These are phyloP conservation scores for Salix suchowensis DNA, from an alignment of 345 rosid species.

Conservation along the genomic window DNA sequence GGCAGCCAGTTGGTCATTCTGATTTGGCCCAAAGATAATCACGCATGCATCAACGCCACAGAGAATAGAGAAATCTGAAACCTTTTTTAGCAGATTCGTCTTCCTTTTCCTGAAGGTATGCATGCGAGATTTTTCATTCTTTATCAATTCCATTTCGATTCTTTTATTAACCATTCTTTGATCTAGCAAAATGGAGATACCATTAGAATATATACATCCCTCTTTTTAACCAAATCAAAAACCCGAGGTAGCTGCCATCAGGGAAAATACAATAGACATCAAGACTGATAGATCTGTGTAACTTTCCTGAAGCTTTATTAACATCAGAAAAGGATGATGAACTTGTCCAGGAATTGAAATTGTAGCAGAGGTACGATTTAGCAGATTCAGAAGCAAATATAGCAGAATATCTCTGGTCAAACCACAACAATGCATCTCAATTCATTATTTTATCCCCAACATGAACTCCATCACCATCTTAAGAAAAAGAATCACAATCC, in stretches of 20 bases:
- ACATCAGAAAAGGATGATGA: neutral
- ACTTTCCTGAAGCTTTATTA: neutral
- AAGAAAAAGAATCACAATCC: too few relatives aligned
- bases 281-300: neutral
- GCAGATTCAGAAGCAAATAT: too few relatives aligned
- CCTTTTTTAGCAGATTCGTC: constrained; percentile 9
- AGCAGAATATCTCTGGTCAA: too few relatives aligned
- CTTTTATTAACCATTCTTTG: constrained; percentile 4
- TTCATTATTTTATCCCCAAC: too few relatives aligned
- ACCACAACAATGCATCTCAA: too few relatives aligned
- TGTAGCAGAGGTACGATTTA: too few relatives aligned
- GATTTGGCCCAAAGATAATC: constrained; percentile 1
- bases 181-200: neutral
- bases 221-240: neutral
- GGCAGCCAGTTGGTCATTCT: neutral
- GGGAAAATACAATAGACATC: neutral
- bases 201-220: too few relatives aligned
- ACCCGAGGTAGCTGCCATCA: neutral
- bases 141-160: constrained; percentile 2
- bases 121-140: constrained; percentile 9
- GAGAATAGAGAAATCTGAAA: constrained; percentile 14
- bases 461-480: too few relatives aligned
- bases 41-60: constrained; percentile 19
- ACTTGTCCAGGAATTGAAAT: too few relatives aligned
- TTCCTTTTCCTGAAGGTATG: constrained; percentile 10